Percentiles rank a stretch among this genome's conserved stretches.
phyloP scores from a whole-genome alignment of 2,329 filamentous ascomycete species.

The Simplicillium sp. region DNA sequence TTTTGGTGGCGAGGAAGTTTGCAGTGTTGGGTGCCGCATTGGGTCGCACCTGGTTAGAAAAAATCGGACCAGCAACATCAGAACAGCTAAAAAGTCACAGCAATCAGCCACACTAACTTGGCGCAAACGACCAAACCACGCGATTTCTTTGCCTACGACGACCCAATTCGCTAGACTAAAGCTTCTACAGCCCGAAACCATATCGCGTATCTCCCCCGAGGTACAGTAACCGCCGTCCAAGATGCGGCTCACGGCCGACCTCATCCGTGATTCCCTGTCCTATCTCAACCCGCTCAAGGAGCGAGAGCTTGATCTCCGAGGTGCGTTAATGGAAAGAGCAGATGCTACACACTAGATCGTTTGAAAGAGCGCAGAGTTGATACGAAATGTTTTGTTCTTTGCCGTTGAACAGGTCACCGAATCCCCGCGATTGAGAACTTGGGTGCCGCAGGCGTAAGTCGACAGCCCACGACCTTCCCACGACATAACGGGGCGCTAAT shows the following conservation, averaged over 20 bases:
- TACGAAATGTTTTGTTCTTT: conserved; percentile 48
- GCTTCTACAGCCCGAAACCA: too few species aligned
- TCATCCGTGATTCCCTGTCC: conserved; percentile 89
- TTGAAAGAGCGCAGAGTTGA: conserved; percentile 65
- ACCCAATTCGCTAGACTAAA: too few species aligned
- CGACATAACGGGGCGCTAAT: conserved; percentile 5
- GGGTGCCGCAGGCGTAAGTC: conserved; percentile 79
- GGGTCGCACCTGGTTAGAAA: too few species aligned
- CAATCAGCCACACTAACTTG: too few species aligned
- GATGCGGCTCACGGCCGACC: conserved; percentile 93
- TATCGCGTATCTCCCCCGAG: too few species aligned
- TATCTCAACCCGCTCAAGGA: conserved; percentile 99
- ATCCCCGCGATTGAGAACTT: conserved; percentile 97
- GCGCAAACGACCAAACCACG: too few species aligned
- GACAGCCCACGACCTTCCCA: not conserved
- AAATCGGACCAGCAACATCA: too few species aligned
- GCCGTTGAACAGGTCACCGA: conserved; percentile 74
- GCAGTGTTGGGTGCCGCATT: too few species aligned
- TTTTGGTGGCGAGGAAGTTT: too few species aligned
- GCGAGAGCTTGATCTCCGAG: conserved; percentile 97
- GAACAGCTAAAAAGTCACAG: too few species aligned
- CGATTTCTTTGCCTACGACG: not conserved
- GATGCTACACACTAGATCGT: conserved; percentile 71
- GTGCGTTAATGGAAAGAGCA: conserved; percentile 87
- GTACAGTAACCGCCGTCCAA: conserved; percentile 16